phyloP scores from a whole-genome alignment of 352 stramenopile genomes.

The Phytophthora palmivora region DNA sequence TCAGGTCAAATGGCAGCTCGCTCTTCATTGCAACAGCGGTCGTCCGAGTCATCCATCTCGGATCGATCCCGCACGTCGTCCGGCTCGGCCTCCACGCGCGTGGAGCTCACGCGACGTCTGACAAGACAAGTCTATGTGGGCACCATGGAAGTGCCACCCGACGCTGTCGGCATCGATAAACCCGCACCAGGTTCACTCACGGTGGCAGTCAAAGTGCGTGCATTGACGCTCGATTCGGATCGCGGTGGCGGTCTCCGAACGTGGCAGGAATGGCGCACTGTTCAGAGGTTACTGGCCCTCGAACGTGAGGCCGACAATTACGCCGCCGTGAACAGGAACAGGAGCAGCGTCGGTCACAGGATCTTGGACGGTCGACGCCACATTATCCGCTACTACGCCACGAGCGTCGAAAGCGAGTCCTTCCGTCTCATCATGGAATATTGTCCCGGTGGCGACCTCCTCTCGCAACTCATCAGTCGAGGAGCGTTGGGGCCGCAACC shows the following conservation, averaged over 20 bases:
- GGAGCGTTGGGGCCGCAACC: slow-evolving; percentile 16
- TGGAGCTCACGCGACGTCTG: slow-evolving; percentile 38
- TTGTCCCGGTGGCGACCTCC: slow-evolving; percentile 59
- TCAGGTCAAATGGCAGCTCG: slow-evolving; percentile 23
- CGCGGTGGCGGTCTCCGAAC: slow-evolving; percentile 38
- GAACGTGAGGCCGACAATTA: slow-evolving; percentile 31
- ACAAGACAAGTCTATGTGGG: slow-evolving; percentile 43
- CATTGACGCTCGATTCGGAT: slow-evolving; percentile 43
- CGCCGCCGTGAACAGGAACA: slow-evolving; percentile 10
- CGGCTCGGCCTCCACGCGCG: slow-evolving; percentile 23
- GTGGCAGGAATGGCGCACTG: slow-evolving; percentile 52
- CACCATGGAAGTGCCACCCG: slow-evolving; percentile 26
- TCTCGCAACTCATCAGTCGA: slow-evolving; percentile 40
- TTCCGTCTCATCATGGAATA: slow-evolving; percentile 72
- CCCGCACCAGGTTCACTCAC: slow-evolving; percentile 13
- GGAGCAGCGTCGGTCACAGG: background rate
- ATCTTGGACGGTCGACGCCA: slow-evolving; percentile 44
- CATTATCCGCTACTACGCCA: slow-evolving; percentile 54
- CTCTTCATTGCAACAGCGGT: slow-evolving; percentile 30
- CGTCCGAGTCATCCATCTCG: slow-evolving; percentile 21
- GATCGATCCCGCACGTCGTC: slow-evolving; percentile 30
- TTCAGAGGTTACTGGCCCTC: slow-evolving; percentile 36
- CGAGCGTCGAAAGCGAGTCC: slow-evolving; percentile 50
- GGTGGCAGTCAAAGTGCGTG: slow-evolving; percentile 44
- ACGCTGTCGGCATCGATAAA: slow-evolving; percentile 20